Conservation (phyloP, 164 flowering plant species). For the Vitis amurensis region DNA sequence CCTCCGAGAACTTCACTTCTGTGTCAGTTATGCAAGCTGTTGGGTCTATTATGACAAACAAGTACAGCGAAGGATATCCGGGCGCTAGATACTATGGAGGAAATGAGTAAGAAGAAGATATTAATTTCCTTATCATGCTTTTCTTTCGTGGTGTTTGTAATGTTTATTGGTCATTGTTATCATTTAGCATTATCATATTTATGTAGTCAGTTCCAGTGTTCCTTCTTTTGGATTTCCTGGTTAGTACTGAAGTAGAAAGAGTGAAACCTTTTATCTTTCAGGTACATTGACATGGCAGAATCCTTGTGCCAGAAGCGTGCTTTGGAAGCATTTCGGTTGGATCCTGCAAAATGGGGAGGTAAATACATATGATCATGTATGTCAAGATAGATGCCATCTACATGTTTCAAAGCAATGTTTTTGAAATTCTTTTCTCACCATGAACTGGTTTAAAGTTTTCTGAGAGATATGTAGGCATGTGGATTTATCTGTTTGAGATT, state of each 20-base stretch:
- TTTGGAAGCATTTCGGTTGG: constrained; percentile 89
- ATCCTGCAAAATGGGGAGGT: constrained; percentile 99
- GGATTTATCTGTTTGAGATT: no score
- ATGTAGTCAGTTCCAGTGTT: neutral
- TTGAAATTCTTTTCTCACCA: no score
- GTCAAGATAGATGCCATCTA: no score
- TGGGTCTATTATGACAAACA: constrained; percentile 98
- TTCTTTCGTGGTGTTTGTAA: neutral
- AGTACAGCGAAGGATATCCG: constrained; percentile 99
- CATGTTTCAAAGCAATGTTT: no score
- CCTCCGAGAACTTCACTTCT: constrained; percentile 98
- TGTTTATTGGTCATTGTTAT: neutral
- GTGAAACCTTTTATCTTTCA: constrained; percentile 22
- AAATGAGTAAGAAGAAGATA: constrained; percentile 69
- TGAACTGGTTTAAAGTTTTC: no score
- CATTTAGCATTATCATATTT: neutral
- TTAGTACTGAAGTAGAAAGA: neutral
- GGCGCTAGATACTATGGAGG: constrained; percentile 99
- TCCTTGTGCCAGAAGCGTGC: constrained; percentile 97
- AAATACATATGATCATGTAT: constrained; percentile 1
- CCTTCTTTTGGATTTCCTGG: neutral
- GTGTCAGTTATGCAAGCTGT: constrained; percentile 99
- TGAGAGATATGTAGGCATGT: no score
- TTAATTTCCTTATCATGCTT: neutral
- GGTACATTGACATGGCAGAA: constrained; percentile 99